Base-by-base conservation (phyloP, 306 rosid species). In the Carpinus fangiana region DNA sequence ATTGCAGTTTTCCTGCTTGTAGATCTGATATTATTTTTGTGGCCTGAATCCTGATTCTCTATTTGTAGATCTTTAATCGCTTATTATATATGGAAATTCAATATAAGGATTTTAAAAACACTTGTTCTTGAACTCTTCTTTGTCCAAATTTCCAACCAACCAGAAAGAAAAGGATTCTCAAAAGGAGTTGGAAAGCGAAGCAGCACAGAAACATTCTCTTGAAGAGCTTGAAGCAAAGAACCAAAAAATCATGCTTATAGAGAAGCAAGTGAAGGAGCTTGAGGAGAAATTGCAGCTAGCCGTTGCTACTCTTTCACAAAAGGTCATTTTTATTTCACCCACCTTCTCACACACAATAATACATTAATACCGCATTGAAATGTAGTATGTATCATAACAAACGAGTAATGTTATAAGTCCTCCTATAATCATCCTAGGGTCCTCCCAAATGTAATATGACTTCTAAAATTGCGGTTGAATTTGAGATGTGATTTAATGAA, bases 181-280 rank as follows among this genome's bases (percentile, higher is more conserved):
- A 77, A 90, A 79, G 76, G 89, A 73, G 78, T 56, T 77, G 78
- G 91, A 94, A 79, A 75, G 77, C 54, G 97, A 90, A 77, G 86
- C 84, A 36, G 31, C 89, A 34, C 75, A 81, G 82, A 89, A 89
- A 85, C 87, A 46, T 70, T 90, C 98, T 79, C 84, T 77, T 70
- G 89, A 88, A 70, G 91, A 86, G 80, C 87, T 88, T 80, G 98
- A 93, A 90, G 84, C 81, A 14, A 95, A 90, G 88, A 86, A 85
- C 79, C 90, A 80, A 47, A 90, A 91, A 79, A 75, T 90, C 31
- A 21, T 80, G 73, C 78, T 89, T 81, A 83, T 93, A 52, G 87
- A 84, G 77, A 84, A 93, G 84, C 97, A 90, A 84, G 70, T 91
- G 60, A 84, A 73, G 73, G 97, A 91, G 52, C 88, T 93, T 47